These are phyloP conservation scores for Penicillium digitatum DNA, from an alignment of 2,329 filamentous ascomycete species.

Conservation along the genomic window DNA sequence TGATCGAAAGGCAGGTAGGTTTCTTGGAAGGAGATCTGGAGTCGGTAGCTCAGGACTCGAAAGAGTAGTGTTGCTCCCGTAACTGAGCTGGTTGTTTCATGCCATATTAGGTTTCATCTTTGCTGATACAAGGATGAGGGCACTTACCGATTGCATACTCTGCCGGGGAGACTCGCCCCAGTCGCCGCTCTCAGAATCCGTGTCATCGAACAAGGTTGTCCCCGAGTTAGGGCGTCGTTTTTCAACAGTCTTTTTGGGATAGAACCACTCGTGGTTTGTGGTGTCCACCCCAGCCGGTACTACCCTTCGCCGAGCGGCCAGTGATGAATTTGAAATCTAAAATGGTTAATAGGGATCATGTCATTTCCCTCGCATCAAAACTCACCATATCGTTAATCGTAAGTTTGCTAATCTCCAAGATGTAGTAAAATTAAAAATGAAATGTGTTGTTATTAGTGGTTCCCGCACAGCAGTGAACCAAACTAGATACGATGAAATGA, in stretches of 20 bases:
- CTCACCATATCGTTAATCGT: neutral
- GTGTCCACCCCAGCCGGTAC: conserved; percentile 16
- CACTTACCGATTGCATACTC: conserved; percentile 37
- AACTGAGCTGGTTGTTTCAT: conserved; percentile 21
- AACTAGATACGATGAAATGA: neutral
- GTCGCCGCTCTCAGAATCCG: conserved; percentile 46
- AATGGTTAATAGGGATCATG: neutral
- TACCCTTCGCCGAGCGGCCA: conserved; percentile 16
- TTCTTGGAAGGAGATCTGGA: conserved; percentile 62
- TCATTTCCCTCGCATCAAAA: neutral
- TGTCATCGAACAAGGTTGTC: conserved; percentile 36
- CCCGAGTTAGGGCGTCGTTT: conserved; percentile 30
- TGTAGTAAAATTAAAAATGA: neutral
- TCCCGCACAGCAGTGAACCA: conserved; percentile 1
- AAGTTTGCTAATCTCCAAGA: neutral
- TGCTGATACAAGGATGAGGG: neutral
- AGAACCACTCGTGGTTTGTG: conserved; percentile 12
- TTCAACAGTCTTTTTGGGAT: conserved; percentile 12
- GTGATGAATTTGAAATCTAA: conserved; percentile 8
- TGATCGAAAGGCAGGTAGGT: conserved; percentile 56
- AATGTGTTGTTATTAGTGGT: neutral
- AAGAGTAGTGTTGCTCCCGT: conserved; percentile 74
- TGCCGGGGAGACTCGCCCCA: conserved; percentile 52
- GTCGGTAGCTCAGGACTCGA: conserved; percentile 74
- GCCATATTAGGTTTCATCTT: neutral